Evolutionary conservation across 2,329 filamentous ascomycete genomes (phyloP), one percentile per base, ranked within the genome.

Genomic region (Fusarium marasasianum): DNA sequence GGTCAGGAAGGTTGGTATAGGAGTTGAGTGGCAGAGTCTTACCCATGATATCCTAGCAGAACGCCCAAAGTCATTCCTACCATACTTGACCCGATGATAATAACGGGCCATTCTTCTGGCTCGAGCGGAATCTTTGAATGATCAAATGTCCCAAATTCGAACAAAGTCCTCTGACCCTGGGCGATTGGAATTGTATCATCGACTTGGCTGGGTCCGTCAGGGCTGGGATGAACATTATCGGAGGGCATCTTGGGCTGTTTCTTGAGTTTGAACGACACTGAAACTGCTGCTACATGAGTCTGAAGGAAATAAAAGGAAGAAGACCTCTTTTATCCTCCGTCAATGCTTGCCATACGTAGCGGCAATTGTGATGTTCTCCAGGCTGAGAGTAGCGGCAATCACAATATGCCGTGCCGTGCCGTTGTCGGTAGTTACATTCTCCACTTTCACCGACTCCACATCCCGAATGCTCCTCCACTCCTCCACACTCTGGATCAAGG

Each of bases 1-100:
- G 1, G 7, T 50, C 15, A 50, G 4, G 0, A 4, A 13, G 7
- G 3, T 13, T 6, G 29, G 5, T 10, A n/a, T n/a, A 5, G 15
- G 24, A 20, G 8, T 47, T 20, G 29, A 33, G 20, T 6, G 20
- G 1, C 3, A 9, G 47, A 15, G 26, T 6, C 29, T 33, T 2
- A 33, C 47, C 47, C 20, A 33, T 50, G 47, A 4, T 50, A 50
- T 6, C 29, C 47, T 17, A 50, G 20, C 6, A 50, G 47, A 4
- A 50, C 47, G 3, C 29, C 47, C 29, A 50, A 13, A 50, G 29
- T 50, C 47, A 50, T 50, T 50, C 47, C 47, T 12, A 50, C 47
- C 47, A 50, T 50, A n/a, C 47, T 50, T 17, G 47, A 50, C 20
- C 47, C 47, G 14, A 50, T 50, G 22, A 50, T 50, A 1, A 50